phyloP scores from a whole-genome alignment of 176 grass and related monocot genomes.

The Bolboschoenus planiculmis region DNA sequence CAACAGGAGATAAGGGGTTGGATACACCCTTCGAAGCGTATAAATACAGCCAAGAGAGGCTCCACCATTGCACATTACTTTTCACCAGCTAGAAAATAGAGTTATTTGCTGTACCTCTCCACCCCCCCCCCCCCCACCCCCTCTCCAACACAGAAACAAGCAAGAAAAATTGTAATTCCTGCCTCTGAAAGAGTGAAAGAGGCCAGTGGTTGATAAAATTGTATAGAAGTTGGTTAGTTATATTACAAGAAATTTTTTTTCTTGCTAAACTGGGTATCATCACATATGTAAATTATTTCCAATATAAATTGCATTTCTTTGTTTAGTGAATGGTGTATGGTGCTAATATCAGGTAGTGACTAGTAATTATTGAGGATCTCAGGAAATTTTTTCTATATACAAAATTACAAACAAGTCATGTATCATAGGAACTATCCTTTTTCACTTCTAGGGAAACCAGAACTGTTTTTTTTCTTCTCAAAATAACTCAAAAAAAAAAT shows the following conservation, averaged over 20 bases:
- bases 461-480: background rate
- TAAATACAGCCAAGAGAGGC: slow-evolving; percentile 35
- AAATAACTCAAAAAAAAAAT: background rate
- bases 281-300: background rate
- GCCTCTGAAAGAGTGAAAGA: background rate
- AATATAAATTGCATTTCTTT: background rate
- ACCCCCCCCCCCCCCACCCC: too few species aligned
- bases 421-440: background rate
- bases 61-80: slow-evolving; percentile 80
- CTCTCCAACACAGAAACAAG: too few species aligned
- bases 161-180: background rate
- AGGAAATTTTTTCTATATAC: slow-evolving; percentile 10
- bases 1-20: slow-evolving; percentile 73
- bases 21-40: slow-evolving; percentile 51
- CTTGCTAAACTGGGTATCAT: background rate
- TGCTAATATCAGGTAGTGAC: background rate
- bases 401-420: background rate
- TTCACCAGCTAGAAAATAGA: slow-evolving; percentile 30
- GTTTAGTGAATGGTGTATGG: background rate
- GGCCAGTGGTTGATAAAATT: background rate
- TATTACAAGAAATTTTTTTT: background rate
- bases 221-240: background rate
- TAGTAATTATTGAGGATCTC: background rate
- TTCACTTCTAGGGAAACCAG: background rate
- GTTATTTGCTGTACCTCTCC: too few species aligned